Evolutionary conservation across 1,284 basidiomycete genomes (phyloP).

Genomic region (Peniophora sp.): DNA sequence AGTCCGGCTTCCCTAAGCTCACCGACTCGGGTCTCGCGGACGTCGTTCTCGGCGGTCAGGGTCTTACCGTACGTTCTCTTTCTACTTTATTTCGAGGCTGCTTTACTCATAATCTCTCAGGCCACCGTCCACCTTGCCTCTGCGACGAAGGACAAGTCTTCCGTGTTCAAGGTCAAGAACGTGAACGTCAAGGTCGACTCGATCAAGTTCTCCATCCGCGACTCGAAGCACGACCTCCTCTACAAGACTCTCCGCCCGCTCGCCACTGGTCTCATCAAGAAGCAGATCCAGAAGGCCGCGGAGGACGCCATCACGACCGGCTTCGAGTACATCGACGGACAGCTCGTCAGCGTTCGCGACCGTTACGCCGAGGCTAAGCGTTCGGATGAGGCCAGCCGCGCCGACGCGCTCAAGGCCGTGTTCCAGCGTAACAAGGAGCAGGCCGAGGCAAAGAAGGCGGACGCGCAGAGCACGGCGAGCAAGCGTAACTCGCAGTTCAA

Average conservation of each 20-base stretch:
- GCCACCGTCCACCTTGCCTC: slow-evolving; percentile 57
- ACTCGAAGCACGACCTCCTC: slow-evolving; percentile 85
- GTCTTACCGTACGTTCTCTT: slow-evolving; percentile 41
- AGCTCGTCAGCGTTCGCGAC: slow-evolving; percentile 76
- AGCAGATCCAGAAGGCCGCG: slow-evolving; percentile 82
- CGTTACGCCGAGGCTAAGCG: slow-evolving; percentile 58
- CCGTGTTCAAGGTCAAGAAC: slow-evolving; percentile 74
- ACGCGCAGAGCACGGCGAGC: slow-evolving; percentile 33
- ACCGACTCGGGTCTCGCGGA: slow-evolving; percentile 90
- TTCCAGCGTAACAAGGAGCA: slow-evolving; percentile 57
- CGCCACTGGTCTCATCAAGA: slow-evolving; percentile 81
- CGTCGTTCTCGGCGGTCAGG: slow-evolving; percentile 78
- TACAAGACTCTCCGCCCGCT: slow-evolving; percentile 80
- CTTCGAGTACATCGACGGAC: slow-evolving; percentile 81
- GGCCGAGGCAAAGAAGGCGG: slow-evolving; percentile 23
- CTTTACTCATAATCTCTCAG: slow-evolving; percentile 2
- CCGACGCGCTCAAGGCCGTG: slow-evolving; percentile 63
- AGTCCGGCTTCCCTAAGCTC: slow-evolving; percentile 74
- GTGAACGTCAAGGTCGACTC: slow-evolving; percentile 78
- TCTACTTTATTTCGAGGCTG: slow-evolving; percentile 8
- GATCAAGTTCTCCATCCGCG: slow-evolving; percentile 87
- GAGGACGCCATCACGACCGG: slow-evolving; percentile 71
- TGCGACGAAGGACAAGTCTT: slow-evolving; percentile 53
- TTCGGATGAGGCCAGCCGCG: slow-evolving; percentile 48
- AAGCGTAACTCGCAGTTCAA: slow-evolving; percentile 71